These are phyloP conservation scores for Spergularia marina DNA, from an alignment of 148 eudicot genomes.

Conservation along the genomic window DNA sequence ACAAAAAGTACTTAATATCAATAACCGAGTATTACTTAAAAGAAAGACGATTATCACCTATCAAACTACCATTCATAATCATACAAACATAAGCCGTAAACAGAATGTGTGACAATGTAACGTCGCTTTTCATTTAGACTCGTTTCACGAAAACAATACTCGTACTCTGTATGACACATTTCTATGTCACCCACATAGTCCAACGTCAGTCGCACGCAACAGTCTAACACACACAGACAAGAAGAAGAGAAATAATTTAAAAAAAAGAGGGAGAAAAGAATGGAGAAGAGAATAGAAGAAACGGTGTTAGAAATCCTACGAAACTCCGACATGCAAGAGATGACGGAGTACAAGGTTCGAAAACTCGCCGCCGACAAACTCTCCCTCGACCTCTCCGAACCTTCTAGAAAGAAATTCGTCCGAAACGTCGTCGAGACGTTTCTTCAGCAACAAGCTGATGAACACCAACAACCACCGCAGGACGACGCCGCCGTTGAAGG, in stretches of 20 bases:
- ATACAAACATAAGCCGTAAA: too few relatives aligned
- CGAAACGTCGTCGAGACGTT: constrained; percentile 61
- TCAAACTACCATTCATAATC: too few relatives aligned
- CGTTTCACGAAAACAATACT: too few relatives aligned
- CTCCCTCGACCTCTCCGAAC: constrained; percentile 59
- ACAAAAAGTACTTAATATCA: too few relatives aligned
- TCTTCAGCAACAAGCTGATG: constrained; percentile 37
- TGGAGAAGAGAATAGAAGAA: constrained; percentile 50
- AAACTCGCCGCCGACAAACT: constrained; percentile 64
- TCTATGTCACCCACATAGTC: too few relatives aligned
- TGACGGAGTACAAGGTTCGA: constrained; percentile 70
- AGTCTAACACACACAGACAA: too few relatives aligned
- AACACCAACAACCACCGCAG: constrained; percentile 6
- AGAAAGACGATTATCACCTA: too few relatives aligned
- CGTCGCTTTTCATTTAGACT: too few relatives aligned
- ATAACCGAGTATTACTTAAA: too few relatives aligned
- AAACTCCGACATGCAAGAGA: constrained; percentile 62
- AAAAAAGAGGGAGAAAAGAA: constrained; percentile 13
- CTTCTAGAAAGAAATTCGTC: constrained; percentile 58
- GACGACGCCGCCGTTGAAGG: constrained; percentile 23
- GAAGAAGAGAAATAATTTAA: neutral
- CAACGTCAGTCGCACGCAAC: too few relatives aligned
- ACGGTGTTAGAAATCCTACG: constrained; percentile 60
- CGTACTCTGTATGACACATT: too few relatives aligned
- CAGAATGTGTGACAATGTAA: too few relatives aligned